Percentiles rank a stretch among this genome's conserved stretches.
Conservation (phyloP, 306 rosid genomes). For the Canavalia gladiata region DNA sequence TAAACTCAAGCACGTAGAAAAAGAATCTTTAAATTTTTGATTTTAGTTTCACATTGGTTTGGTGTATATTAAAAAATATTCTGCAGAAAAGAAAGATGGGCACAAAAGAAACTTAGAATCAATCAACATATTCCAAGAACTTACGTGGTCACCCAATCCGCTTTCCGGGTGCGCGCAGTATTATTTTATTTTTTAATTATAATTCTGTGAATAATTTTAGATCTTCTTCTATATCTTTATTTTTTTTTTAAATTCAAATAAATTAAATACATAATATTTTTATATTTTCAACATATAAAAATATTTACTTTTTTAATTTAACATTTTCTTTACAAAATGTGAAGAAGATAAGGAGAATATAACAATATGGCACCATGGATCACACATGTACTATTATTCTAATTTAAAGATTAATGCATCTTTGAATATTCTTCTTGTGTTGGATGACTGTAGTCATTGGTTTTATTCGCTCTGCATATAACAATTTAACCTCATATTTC, state of each 20-base stretch:
- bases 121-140: neutral
- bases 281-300: neutral
- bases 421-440: neutral
- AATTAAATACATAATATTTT: neutral
- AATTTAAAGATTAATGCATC: constrained; percentile 6
- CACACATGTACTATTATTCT: neutral
- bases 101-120: neutral
- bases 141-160: neutral
- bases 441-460: constrained; percentile 2
- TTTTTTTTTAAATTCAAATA: no score
- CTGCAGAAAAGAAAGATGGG: no score
- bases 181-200: neutral
- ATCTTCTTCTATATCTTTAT: no score
- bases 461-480: constrained; percentile 8
- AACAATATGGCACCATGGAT: neutral
- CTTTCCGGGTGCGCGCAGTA: neutral
- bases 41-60: neutral
- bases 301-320: neutral
- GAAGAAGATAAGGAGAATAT: neutral
- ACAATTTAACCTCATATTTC: neutral
- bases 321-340: neutral
- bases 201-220: neutral
- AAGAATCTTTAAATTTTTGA: neutral
- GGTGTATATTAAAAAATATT: neutral
- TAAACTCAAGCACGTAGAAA: neutral